Conservation (phyloP, 1,284 basidiomycete genomes). For the Ceratobasidium sp. region DNA sequence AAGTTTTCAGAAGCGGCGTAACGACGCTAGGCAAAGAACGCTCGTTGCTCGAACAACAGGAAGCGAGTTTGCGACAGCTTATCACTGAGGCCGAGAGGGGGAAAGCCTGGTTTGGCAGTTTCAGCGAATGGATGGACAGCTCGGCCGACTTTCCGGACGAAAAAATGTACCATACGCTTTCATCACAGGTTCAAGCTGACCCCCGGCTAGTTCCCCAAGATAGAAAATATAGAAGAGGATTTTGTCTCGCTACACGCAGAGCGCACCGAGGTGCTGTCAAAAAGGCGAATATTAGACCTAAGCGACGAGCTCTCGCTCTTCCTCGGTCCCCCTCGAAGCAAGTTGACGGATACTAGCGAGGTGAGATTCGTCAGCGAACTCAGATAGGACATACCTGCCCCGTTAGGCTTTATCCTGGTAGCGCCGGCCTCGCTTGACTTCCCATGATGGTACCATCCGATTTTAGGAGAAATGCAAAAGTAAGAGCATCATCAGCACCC, state of each 20-base stretch:
- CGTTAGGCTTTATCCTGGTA: no score
- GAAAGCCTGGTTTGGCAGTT: constrained; percentile 84
- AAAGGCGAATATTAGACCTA: constrained; percentile 73
- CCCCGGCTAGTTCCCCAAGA: constrained; percentile 71
- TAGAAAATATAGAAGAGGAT: constrained; percentile 87
- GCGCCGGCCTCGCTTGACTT: no score
- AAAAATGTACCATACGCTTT: constrained; percentile 63
- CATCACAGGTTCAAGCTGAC: not conserved
- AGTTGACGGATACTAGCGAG: constrained; percentile 50
- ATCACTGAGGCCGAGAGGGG: constrained; percentile 81
- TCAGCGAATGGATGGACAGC: constrained; percentile 86
- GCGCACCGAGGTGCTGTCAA: constrained; percentile 69
- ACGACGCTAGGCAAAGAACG: constrained; percentile 70
- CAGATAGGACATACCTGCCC: constrained; percentile 60
- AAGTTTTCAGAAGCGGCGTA: constrained; percentile 67
- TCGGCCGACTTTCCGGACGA: constrained; percentile 89
- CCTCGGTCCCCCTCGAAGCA: constrained; percentile 60
- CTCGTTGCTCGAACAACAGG: constrained; percentile 71
- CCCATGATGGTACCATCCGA: no score
- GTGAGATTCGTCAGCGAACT: constrained; percentile 66
- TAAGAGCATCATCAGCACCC: no score
- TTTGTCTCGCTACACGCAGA: constrained; percentile 77
- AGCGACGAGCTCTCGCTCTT: constrained; percentile 82
- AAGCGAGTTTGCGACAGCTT: constrained; percentile 79
- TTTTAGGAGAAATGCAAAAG: no score